Base-by-base conservation (phyloP, 768 basidiomycete species). In the Amanita pallidorosea region DNA sequence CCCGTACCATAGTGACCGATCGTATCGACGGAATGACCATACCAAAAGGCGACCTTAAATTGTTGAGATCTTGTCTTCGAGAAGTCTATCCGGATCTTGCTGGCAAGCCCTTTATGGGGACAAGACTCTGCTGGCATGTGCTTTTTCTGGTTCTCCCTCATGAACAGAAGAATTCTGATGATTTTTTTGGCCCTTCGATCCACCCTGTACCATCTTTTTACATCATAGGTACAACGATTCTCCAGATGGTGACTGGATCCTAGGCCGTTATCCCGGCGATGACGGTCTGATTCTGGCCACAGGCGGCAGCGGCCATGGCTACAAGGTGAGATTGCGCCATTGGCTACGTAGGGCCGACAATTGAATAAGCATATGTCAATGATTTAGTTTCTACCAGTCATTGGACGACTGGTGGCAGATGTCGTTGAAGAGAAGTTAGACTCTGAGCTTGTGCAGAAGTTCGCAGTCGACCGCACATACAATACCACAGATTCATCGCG, bases 241-340 rank as follows among this genome's bases (percentile, higher is more conserved):
- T 4, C 75, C 81, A 1, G 86, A 93, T 59, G 83, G 80, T 3
- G 77, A 97, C 64, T 97, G 91, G 89, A 69, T 96, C 38, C 89
- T 97, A 56, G 88, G 92, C 22, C 77, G 67, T 53, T 79, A 85
- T 56, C 73, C 75, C 22, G 63, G 64, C 12, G 74, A 83, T 56
- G 65, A 69, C 22, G 75, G 75, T 5, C 61, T 97, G 9, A 64
- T 93, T 47, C 64, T 97, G 25, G 94, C 92, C 1, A 94, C 94
- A 1, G 88, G 79, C 15, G 95, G 86, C 6, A 89, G 83, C 56
- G 93, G 93, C 0, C 89, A 94, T 64, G 89, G 80, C 0, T 93
- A 80, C 73, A 93, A 94, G 76, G 88, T 81, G 49, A 46, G 60
- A 54, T 25, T 8, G n/a, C 43, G 3, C 45, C 48, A 15, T 38